These are phyloP conservation scores for Candida orba DNA, from an alignment of 805 yeast species.

Conservation along the genomic window DNA sequence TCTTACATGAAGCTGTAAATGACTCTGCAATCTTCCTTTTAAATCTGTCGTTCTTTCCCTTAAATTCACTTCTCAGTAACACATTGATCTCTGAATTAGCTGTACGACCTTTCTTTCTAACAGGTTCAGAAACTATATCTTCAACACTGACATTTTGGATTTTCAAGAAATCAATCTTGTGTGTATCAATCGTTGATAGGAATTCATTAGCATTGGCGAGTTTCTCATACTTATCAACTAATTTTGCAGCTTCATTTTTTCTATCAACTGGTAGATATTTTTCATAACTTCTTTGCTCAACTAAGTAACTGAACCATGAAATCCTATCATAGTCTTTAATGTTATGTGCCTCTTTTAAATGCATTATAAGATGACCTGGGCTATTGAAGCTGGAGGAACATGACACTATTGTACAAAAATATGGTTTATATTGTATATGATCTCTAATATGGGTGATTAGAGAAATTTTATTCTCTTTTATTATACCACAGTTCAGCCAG, in stretches of 20 bases:
- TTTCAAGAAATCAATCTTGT: conserved; percentile 19
- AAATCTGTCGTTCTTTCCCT: conserved; percentile 9
- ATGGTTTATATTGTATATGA: conserved; percentile 64
- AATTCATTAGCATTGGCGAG: conserved; percentile 2
- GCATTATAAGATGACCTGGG: conserved; percentile 57
- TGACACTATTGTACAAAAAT: conserved; percentile 57
- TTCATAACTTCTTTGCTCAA: conserved; percentile 26
- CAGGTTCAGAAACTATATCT: conserved; percentile 22
- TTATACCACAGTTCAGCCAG: conserved; percentile 51
- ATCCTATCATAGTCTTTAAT: conserved; percentile 4
- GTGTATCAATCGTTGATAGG: conserved; percentile 1
- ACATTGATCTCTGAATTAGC: conserved; percentile 22
- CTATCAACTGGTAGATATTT: not conserved
- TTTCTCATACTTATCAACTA: not conserved
- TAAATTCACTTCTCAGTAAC: conserved; percentile 14
- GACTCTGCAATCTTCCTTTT: not conserved
- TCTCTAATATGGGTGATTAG: conserved; percentile 55
- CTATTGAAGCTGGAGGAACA: conserved; percentile 54
- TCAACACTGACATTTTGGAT: conserved; percentile 19
- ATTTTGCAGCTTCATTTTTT: not conserved
- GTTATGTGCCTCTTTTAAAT: conserved; percentile 49
- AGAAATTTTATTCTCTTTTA: conserved; percentile 49
- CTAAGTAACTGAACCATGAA: conserved; percentile 14
- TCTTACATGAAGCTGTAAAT: conserved; percentile 7
- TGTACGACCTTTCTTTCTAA: conserved; percentile 21